phyloP scores from a whole-genome alignment of 768 basidiomycete species.

The Termitomyces sp. region DNA sequence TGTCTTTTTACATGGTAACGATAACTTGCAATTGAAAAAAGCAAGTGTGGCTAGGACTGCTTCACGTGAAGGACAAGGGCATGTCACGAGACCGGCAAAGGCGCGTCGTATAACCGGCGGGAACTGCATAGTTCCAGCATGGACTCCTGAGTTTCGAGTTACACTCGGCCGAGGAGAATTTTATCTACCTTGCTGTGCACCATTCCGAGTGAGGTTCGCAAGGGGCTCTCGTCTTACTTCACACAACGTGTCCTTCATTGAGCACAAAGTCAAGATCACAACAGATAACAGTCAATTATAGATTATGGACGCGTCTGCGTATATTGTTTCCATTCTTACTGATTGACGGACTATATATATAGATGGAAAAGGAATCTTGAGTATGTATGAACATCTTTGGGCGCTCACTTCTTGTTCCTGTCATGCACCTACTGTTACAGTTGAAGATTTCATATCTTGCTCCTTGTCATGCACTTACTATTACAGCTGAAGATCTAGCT shows the following conservation, averaged over 20 bases:
- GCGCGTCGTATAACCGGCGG: not conserved
- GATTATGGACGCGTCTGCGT: too few species aligned
- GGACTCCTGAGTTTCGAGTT: too few species aligned
- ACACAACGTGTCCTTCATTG: not conserved
- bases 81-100: slow-evolving; percentile 6
- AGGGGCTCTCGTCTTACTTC: not conserved
- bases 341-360: not conserved
- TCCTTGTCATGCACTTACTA: not conserved
- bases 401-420: not conserved
- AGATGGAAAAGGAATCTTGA: not conserved
- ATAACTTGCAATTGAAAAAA: too few species aligned
- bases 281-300: too few species aligned
- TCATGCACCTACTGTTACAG: not conserved
- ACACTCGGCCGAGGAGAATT: too few species aligned
- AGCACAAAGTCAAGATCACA: too few species aligned
- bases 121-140: too few species aligned
- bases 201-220: not conserved
- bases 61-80: not conserved
- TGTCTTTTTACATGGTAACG: too few species aligned
- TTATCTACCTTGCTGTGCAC: too few species aligned
- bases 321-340: not conserved
- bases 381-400: not conserved
- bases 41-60: not conserved
- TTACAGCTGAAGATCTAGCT: not conserved
- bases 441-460: not conserved